phyloP scores from a whole-genome alignment of 2,329 filamentous ascomycete genomes.

The Diplodia intermedia region DNA sequence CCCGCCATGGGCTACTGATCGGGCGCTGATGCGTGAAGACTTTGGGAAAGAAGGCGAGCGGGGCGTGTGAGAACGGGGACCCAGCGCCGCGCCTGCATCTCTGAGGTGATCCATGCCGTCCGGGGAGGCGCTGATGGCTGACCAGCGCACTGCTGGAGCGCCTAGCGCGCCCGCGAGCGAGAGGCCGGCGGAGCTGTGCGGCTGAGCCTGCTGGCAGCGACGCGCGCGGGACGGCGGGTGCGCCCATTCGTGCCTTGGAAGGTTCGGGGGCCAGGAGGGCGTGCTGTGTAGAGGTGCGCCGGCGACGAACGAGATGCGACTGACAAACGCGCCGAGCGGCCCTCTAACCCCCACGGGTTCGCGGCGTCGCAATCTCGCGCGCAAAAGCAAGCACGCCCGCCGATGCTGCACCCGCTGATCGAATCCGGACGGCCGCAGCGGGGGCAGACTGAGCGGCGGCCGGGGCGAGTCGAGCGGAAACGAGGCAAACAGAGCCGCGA shows the following conservation, averaged over 20 bases:
- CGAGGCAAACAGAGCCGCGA: slow-evolving; percentile 27
- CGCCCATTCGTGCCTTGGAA: slow-evolving; percentile 15
- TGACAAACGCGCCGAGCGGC: neutral
- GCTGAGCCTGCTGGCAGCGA: slow-evolving; percentile 19
- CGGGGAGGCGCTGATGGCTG: slow-evolving; percentile 17
- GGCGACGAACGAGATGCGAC: slow-evolving; percentile 5
- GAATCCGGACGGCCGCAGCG: slow-evolving; percentile 5
- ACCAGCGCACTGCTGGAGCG: slow-evolving; percentile 15
- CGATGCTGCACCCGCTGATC: no score
- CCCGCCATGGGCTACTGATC: slow-evolving; percentile 24
- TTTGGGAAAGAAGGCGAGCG: slow-evolving; percentile 23
- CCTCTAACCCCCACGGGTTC: slow-evolving; percentile 21
- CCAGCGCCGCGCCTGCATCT: slow-evolving; percentile 20
- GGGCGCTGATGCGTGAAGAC: slow-evolving; percentile 27
- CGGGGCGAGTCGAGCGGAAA: neutral
- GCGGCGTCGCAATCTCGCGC: slow-evolving; percentile 1
- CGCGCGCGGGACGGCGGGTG: slow-evolving; percentile 16
- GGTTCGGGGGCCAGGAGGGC: slow-evolving; percentile 16
- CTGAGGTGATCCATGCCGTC: slow-evolving; percentile 16
- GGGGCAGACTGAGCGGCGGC: slow-evolving; percentile 4
- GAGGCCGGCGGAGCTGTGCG: slow-evolving; percentile 19
- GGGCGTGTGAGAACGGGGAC: slow-evolving; percentile 21
- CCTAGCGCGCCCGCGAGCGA: slow-evolving; percentile 12
- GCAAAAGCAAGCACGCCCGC: slow-evolving; percentile 24
- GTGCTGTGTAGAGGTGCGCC: slow-evolving; percentile 20